These are phyloP conservation scores for Paramecium caudatum DNA, from an alignment of 73 alveolate species.

Conservation along the genomic window DNA sequence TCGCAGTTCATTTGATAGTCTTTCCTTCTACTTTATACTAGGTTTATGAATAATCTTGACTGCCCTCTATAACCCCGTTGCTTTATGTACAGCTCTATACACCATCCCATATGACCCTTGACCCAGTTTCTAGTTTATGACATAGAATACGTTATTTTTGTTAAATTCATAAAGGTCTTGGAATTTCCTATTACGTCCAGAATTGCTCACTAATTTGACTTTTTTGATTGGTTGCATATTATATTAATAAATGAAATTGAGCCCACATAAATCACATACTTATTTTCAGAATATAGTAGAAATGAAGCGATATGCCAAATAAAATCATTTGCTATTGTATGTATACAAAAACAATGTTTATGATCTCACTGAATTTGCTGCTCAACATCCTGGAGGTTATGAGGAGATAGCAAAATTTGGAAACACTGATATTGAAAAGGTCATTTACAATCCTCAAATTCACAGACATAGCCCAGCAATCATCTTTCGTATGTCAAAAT, in stretches of 20 bases:
- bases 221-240: constrained; percentile 49
- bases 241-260: not conserved
- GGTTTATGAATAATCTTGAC: constrained; percentile 23
- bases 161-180: constrained; percentile 19
- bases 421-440: constrained; percentile 14
- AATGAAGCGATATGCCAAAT: constrained; percentile 6
- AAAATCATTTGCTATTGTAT: constrained; percentile 46
- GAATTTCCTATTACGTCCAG: not conserved
- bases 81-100: constrained; percentile 35
- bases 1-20: constrained; percentile 29
- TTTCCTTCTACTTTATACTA: constrained; percentile 25
- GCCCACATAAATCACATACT: not conserved
- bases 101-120: constrained; percentile 51
- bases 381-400: constrained; percentile 47
- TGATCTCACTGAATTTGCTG: constrained; percentile 39
- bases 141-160: constrained; percentile 15
- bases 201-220: constrained; percentile 8
- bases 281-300: not conserved
- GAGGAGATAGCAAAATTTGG: not conserved
- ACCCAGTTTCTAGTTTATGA: constrained; percentile 14
- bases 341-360: constrained; percentile 8
- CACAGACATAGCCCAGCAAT: not conserved
- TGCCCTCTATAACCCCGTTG: constrained; percentile 34
- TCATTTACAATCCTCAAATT: not conserved
- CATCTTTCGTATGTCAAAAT: not conserved